Evolutionary conservation across 1,139 yeast genomes (phyloP), one percentile per base, ranked within the genome.

Genomic region (Cylindricascospora bacillispora): DNA sequence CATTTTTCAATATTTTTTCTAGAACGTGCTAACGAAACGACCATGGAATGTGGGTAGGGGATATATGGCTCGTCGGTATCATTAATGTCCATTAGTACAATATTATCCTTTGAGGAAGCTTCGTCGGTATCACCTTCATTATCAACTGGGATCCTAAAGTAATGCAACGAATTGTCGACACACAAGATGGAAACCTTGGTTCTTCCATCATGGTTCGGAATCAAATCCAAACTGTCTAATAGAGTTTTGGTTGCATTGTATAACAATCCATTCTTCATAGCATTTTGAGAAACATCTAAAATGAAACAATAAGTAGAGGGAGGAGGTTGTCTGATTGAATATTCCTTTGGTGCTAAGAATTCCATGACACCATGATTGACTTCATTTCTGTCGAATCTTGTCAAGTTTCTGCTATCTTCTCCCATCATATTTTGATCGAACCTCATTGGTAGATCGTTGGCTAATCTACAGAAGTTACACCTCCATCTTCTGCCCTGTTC

Each of bases 301-400:
- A 89, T 68, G 54, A 89, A 89, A 24, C 81, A 74, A 56, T 80
- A 86, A 28, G 82, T 80, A 35, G 92, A 70, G 19, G 98, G 97
- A 56, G 85, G 95, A 15, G 98, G 98, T 25, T 94, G 76, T 58
- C 97, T 76, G 24, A 85, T 85, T 70, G 85, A 73, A 60, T 89
- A 89, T 58, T 86, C 95, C 37, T 78, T 74, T 35, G 97, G 95
- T 13, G 98, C 98, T 36, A 85, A 65, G 52, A 85, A 89, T 57
- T 89, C 99, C 35, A 80, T 85, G 28, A 85, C 85, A 4, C 93
- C 70, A 52, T 82, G 72, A 56, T 80, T 81, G 47, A 89, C 67
- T 57, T 89, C 97, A 27, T 69, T 70, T 55, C 97, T 70, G 29
- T 74, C 78, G 57, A 70, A 73, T 48, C 86, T 72, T 56, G 82